Evolutionary conservation across 1,139 yeast species (phyloP).

Genomic region (Arxiozyma bovina): DNA sequence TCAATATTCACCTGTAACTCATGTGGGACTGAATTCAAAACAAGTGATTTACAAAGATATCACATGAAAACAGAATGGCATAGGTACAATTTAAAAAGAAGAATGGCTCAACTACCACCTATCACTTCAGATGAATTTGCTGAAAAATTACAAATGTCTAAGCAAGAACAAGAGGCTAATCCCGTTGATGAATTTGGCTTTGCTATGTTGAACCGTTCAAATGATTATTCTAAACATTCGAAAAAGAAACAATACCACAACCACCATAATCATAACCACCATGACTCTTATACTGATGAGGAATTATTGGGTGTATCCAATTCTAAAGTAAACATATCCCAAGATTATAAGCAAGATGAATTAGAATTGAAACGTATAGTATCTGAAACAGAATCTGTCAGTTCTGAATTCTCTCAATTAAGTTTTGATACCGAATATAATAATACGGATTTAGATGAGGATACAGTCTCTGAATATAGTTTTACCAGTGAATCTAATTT

Average conservation of each 20-base stretch:
- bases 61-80: slow-evolving; percentile 98
- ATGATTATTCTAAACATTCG: slow-evolving; percentile 2
- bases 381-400: slow-evolving; percentile 49
- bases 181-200: slow-evolving; percentile 65
- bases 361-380: slow-evolving; percentile 12
- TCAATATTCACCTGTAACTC: slow-evolving; percentile 65
- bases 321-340: not conserved
- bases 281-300: not conserved
- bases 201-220: slow-evolving; percentile 27
- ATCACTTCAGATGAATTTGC: slow-evolving; percentile 75
- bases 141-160: slow-evolving; percentile 48
- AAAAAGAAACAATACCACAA: slow-evolving; percentile 15
- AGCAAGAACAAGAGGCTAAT: slow-evolving; percentile 34
- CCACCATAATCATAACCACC: slow-evolving; percentile 2
- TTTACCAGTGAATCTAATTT: slow-evolving; percentile 37
- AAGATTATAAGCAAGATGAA: slow-evolving; percentile 1
- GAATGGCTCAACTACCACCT: slow-evolving; percentile 79
- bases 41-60: slow-evolving; percentile 71
- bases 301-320: not conserved
- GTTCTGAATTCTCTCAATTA: slow-evolving; percentile 53
- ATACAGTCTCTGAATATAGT: slow-evolving; percentile 44
- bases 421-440: slow-evolving; percentile 35
- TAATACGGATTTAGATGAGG: slow-evolving; percentile 37
- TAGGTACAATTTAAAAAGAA: slow-evolving; percentile 79
- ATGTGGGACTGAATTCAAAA: slow-evolving; percentile 66